Evolutionary conservation across 1,139 yeast species (phyloP), one percentile per base, ranked within the genome.

Genomic region (Wickerhamomyces sp.): DNA sequence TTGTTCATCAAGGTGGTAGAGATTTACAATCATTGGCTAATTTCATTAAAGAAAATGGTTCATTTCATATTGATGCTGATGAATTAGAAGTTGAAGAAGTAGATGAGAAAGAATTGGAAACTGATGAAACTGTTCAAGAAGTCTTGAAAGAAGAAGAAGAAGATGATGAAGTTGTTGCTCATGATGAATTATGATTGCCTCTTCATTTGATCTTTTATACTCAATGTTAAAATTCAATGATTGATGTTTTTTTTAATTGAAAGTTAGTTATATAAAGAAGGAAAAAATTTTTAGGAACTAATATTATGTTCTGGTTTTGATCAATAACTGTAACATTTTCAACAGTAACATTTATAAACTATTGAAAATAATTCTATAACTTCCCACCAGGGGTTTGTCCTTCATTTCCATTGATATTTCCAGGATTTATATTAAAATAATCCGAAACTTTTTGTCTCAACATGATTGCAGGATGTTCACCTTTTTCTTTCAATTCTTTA

Each of bases 391-490:
- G 58, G 1, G 58, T 52, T 8, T 41, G 43, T 38, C 48, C 52
- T 8, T 33, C 36, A 3, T 5, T 18, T 18, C 23, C 23, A 18
- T 18, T 18, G 23, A 4, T 18, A 18, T 18, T 18, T 5, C 23
- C 23, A 18, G 23, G 23, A 18, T 18, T 18, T 18, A 18, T 18
- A 18, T 18, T 18, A 18, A 18, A 18, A 18, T 18, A 18, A 18
- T 18, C 23, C 23, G 23, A 18, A 4, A 18, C 95, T 48, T 85
- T 75, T 57, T 88, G 95, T 53, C 98, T 70, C 45, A 91, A 74
- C 97, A 91, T 91, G 49, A 91, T 90, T 1, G 95, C 89, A 0
- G 99, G 98, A 58, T 86, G 89, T 55, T 85, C 76, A 1, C 97
- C 97, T 50, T 82, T 76, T 53, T 88, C 96, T 60, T 83, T 93